These are phyloP conservation scores for Populus davidiana DNA, from an alignment of 345 rosid genomes.

Conservation along the genomic window DNA sequence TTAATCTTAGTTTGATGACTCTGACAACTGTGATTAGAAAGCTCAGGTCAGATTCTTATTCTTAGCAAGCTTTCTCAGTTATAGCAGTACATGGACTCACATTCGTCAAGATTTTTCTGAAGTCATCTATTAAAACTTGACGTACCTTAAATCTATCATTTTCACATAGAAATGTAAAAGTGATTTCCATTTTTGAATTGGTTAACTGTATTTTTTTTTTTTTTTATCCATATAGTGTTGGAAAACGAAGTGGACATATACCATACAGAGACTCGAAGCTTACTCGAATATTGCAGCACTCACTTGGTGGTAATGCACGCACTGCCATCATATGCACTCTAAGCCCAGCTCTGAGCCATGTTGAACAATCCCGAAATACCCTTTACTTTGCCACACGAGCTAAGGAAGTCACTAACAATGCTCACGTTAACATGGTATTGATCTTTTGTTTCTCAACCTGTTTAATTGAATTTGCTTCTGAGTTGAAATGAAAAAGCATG, in stretches of 20 bases:
- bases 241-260: constrained; percentile 89
- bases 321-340: constrained; percentile 96
- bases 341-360: constrained; percentile 87
- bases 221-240: constrained; percentile 51
- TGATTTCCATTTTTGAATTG: constrained; percentile 8
- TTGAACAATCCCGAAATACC: constrained; percentile 96
- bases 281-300: constrained; percentile 95
- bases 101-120: background rate
- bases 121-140: background rate
- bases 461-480: background rate
- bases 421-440: constrained; percentile 94
- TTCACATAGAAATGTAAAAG: background rate
- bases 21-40: constrained; percentile 96
- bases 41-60: constrained; percentile 56
- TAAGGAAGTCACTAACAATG: constrained; percentile 98
- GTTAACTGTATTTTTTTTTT: background rate
- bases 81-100: background rate
- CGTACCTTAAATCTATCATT: background rate
- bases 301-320: constrained; percentile 98
- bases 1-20: constrained; percentile 98
- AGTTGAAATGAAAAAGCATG: background rate
- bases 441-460: constrained; percentile 10
- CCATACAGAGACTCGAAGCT: constrained; percentile 98
- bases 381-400: constrained; percentile 95
- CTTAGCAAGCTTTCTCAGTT: background rate